Evolutionary conservation across 306 rosid species (phyloP).

Genomic region (Dryas octopetala): DNA sequence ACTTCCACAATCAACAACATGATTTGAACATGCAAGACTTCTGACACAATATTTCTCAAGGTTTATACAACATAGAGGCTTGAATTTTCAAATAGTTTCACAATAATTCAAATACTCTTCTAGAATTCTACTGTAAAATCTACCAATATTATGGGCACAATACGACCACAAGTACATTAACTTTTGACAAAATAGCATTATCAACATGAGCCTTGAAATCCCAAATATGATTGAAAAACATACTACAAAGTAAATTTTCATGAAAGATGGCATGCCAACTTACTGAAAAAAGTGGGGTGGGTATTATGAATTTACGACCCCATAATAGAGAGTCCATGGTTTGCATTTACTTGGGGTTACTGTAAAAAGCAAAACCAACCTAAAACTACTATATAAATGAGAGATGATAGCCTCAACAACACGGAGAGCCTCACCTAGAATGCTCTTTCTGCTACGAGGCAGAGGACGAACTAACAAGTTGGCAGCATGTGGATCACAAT

Average conservation of each 20-base stretch:
- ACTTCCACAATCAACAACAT: not conserved
- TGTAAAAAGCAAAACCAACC: not conserved
- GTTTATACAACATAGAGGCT: not conserved
- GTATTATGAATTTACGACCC: not conserved
- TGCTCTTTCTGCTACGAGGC: constrained; percentile 61
- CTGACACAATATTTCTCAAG: not conserved
- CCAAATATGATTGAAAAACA: not conserved
- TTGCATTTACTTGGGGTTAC: not conserved
- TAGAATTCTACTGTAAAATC: not conserved
- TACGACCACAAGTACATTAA: not conserved
- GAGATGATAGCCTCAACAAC: constrained; percentile 12
- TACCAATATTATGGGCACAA: not conserved
- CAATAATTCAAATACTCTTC: not conserved
- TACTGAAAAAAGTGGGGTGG: not conserved
- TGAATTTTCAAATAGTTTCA: not conserved
- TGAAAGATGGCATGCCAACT: constrained; percentile 1
- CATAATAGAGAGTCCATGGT: not conserved
- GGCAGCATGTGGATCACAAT: constrained; percentile 97
- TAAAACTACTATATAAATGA: not conserved
- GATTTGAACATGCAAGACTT: not conserved
- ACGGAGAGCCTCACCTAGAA: constrained; percentile 57
- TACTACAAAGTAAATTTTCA: not conserved
- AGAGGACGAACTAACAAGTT: constrained; percentile 85
- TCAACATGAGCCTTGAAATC: not conserved
- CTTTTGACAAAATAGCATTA: not conserved